Base-by-base conservation (phyloP, 1,284 basidiomycete genomes). In the Leccinum insolens region DNA sequence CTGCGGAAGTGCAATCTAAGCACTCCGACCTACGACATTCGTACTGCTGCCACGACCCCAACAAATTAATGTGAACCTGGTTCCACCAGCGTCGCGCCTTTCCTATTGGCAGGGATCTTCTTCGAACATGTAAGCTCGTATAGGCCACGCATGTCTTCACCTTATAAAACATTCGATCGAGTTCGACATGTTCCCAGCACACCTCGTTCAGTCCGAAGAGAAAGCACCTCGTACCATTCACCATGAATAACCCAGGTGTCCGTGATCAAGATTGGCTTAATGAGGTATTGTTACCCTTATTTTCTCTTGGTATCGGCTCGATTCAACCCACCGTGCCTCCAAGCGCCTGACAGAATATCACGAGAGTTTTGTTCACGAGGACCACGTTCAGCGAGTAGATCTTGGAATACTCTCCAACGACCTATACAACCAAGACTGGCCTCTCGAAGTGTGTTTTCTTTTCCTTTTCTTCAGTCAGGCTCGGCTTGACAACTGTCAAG, bases 141-240 rank as follows among this genome's bases (percentile, higher is more conserved):
- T 41, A 31, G 22, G 12, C 14, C 46, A 15, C 17, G 3, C n/a
- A 41, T 20, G 11, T 5, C 31, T 34, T 15, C 20, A 22, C 7
- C 4, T 31, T 12, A 17, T 74, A 74, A 68, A 75, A 63, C 28
- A 37, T 8, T 28, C 7, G 15, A 44, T 2, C 59, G 41, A 57
- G n/a, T 6, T 57, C 34, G 22, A 12, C 11, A 14, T 60, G 31
- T 11, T 11, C 37, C 22, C 55, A 71, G 14, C 6, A 58, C 25
- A 15, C 41, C 8, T 37, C 15, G 1, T 7, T 41, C 59, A 64
- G 52, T 52, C 7, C 37, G 25, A 61, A 62, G 25, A 25, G 34
- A 9, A 39, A 31, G 28, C 31, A 0, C 64, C 37, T 44, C 5
- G 4, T 5, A 61, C 4, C 9, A 6, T 61, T 55, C 7, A 22